These are phyloP conservation scores for Scopulariopsis brevicaulis DNA, from an alignment of 2,329 filamentous ascomycete genomes.

Conservation along the genomic window DNA sequence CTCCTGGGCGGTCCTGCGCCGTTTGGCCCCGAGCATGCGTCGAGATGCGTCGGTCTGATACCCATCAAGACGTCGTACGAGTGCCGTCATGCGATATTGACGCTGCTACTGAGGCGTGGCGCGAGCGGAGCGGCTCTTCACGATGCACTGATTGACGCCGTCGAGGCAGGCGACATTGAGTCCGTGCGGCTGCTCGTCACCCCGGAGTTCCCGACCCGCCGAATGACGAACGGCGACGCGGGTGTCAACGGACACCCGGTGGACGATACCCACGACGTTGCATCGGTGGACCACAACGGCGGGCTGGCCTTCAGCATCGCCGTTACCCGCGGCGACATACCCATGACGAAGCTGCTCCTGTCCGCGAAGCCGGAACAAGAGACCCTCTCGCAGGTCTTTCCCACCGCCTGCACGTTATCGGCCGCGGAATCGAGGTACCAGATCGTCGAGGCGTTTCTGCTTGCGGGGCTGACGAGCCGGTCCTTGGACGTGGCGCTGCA, in stretches of 20 bases:
- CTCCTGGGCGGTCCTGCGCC: slow-evolving; percentile 31
- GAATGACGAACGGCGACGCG: slow-evolving; percentile 11
- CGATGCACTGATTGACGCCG: slow-evolving; percentile 38
- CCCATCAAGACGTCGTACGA: slow-evolving; percentile 33
- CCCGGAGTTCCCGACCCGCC: slow-evolving; percentile 28
- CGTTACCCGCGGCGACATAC: slow-evolving; percentile 29
- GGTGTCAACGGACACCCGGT: slow-evolving; percentile 14
- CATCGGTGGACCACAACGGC: slow-evolving; percentile 39
- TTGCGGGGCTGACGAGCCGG: slow-evolving; percentile 31
- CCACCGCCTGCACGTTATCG: slow-evolving; percentile 30
- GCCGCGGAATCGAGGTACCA: slow-evolving; percentile 27
- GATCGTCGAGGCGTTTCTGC: slow-evolving; percentile 37
- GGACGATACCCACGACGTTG: slow-evolving; percentile 32
- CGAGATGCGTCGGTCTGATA: slow-evolving; percentile 35
- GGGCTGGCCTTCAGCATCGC: slow-evolving; percentile 39
- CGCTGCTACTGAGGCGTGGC: slow-evolving; percentile 35
- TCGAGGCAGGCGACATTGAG: slow-evolving; percentile 32
- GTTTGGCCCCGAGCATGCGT: slow-evolving; percentile 32
- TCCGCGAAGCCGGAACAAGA: slow-evolving; percentile 31
- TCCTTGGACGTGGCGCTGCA: slow-evolving; percentile 37
- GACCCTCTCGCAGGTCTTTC: slow-evolving; percentile 36
- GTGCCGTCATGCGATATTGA: slow-evolving; percentile 30
- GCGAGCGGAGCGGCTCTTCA: slow-evolving; percentile 33
- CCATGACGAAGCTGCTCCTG: slow-evolving; percentile 34
- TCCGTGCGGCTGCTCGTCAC: slow-evolving; percentile 37